Evolutionary conservation across 768 basidiomycete genomes (phyloP).

Genomic region (Podaxis pistillaris): DNA sequence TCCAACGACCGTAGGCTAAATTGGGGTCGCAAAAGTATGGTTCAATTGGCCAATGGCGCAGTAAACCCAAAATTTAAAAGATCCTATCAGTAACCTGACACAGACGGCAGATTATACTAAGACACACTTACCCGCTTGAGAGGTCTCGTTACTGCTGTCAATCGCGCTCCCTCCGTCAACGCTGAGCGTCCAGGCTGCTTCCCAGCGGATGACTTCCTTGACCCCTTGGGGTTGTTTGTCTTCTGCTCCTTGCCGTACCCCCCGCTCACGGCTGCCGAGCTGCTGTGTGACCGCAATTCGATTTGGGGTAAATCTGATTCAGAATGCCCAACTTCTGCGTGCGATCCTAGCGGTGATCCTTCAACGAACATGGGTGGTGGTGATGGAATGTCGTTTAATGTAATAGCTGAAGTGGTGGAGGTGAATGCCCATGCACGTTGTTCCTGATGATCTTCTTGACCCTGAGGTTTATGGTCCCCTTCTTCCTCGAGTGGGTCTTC

Average conservation of each 20-base stretch:
- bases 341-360: conserved; percentile 12
- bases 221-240: neutral
- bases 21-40: neutral
- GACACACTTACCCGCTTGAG: neutral
- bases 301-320: conserved; percentile 5
- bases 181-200: neutral
- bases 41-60: neutral
- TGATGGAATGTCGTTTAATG: conserved; percentile 1
- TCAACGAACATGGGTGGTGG: conserved; percentile 4
- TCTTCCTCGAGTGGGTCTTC: conserved; percentile 6
- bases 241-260: neutral
- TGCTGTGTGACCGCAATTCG: neutral
- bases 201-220: neutral
- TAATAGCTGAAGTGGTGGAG: conserved; percentile 1
- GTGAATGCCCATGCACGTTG: neutral
- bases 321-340: conserved; percentile 10
- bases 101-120: neutral
- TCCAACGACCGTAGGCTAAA: conserved; percentile 1
- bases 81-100: conserved; percentile 19
- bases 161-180: neutral
- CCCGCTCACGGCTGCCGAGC: neutral
- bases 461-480: conserved; percentile 4
- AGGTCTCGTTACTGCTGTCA: neutral
- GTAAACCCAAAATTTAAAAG: conserved; percentile 6
- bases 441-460: conserved; percentile 4